Evolutionary conservation across 305 asterid genomes (phyloP), one percentile per base, ranked within the genome.

Genomic region (Fraxinus nigra): DNA sequence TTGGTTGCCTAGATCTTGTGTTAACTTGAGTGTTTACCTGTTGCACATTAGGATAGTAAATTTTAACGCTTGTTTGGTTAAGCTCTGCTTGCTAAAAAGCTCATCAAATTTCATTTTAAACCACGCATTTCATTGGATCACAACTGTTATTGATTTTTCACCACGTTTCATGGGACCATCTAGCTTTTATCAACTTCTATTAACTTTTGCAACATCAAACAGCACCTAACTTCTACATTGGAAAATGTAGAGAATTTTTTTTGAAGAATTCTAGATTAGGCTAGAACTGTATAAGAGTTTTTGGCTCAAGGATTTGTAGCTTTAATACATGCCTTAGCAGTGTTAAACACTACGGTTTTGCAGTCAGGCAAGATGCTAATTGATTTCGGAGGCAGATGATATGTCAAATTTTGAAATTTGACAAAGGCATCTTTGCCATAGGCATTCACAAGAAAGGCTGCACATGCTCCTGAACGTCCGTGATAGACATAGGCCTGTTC

Each of bases 281-380:
- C 4, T 56, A 56, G 11, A 56, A 56, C 67, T 7, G 28, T 56
- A 56, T 56, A 18, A 56, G 20, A 77, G 77, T 67, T 51, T 33
- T 40, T 51, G 30, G 48, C 2, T 51, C 34, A 56, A 3, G 10
- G 73, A 79, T 67, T 51, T 28, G 34, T 51, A 35, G 37, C 5
- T 51, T 74, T 43, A 74, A 33, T 65, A 81, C 89, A 78, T 89
- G 79, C 99, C 94, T 89, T 86, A 5, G 95, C 96, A 38, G 98
- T 94, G 89, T 95, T 94, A 84, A 93, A 95, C 20, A 89, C 92
- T 78, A 81, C 97, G 0, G 65, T 84, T 54, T 78, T 87, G 91
- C 97, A 94, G 79, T 94, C 95, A 0, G 96, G 97, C 80, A 95
- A 82, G 84, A 95, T 93, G 90, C 97, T 93, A 79, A 95, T 92